Evolutionary conservation across 1,284 basidiomycete species (phyloP).

Genomic region (Clitocybe nebularis): DNA sequence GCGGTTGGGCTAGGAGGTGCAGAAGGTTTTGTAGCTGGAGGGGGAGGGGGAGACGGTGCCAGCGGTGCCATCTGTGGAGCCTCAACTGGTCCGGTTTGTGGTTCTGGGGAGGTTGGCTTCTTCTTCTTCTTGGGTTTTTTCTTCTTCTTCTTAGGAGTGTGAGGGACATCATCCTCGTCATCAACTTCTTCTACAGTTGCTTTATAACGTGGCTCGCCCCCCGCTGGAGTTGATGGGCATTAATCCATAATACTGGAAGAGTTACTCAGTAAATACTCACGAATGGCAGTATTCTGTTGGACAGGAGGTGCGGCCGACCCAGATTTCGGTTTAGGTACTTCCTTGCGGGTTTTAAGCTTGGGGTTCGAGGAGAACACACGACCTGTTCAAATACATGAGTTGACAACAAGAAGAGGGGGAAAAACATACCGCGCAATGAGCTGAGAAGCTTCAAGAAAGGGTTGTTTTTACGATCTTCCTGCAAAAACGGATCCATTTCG

Average conservation of each 20-base stretch:
- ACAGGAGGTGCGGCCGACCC: constrained; percentile 2
- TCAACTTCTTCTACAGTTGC: constrained; percentile 66
- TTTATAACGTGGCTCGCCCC: too few species aligned
- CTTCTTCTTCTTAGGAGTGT: constrained; percentile 56
- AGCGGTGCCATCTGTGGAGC: too few species aligned
- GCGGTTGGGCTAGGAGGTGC: constrained; percentile 5
- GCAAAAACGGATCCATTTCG: constrained; percentile 35
- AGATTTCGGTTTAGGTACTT: constrained; percentile 18
- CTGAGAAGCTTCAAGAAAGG: constrained; percentile 71
- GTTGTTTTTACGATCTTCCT: constrained; percentile 58
- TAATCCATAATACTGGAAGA: too few species aligned
- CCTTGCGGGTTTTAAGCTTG: constrained; percentile 39
- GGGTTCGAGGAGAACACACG: constrained; percentile 66
- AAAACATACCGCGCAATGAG: constrained; percentile 56
- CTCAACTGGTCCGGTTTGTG: too few species aligned
- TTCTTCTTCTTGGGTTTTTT: constrained; percentile 74
- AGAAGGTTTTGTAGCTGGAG: constrained; percentile 11
- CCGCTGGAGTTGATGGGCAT: too few species aligned
- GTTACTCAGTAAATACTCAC: too few species aligned
- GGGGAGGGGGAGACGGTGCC: constrained; percentile 13
- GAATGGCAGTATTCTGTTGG: constrained; percentile 5
- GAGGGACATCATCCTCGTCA: constrained; percentile 49
- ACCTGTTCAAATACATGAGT: constrained; percentile 40
- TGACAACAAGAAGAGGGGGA: not conserved
- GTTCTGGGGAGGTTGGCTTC: constrained; percentile 30